A percentile compares a stretch with the other conserved stretches of the same genome.
Evolutionary conservation across 495 filamentous ascomycete species (phyloP).

Genomic region (Penicillium mononematosum): DNA sequence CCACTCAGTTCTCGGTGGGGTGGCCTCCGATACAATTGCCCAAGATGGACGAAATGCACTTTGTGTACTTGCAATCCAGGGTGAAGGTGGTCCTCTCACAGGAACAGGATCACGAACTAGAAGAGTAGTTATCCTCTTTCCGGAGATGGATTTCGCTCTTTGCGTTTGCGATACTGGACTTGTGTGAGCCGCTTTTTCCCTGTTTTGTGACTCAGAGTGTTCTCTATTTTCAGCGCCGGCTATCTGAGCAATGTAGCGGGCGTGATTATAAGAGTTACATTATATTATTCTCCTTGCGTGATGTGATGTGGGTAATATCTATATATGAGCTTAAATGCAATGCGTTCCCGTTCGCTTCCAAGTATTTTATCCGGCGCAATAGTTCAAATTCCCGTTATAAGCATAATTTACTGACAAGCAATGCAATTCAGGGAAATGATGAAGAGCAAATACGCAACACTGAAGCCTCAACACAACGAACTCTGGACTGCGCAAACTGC

Average conservation of each 20-base stretch:
- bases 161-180: conserved; percentile 36
- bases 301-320: neutral
- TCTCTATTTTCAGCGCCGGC: conserved; percentile 33
- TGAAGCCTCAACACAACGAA: conserved; percentile 14
- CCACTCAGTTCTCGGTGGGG: conserved; percentile 54
- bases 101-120: conserved; percentile 14
- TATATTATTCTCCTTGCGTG: neutral
- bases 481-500: conserved; percentile 44
- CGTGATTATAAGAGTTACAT: conserved; percentile 59
- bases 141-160: conserved; percentile 50
- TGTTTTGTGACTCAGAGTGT: conserved; percentile 17
- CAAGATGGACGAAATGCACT: conserved; percentile 54
- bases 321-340: conserved; percentile 8
- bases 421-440: conserved; percentile 21
- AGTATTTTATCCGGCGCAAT: neutral
- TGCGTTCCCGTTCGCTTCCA: neutral
- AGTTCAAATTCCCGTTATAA: neutral
- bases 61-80: conserved; percentile 20
- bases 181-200: conserved; percentile 15
- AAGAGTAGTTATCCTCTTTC: conserved; percentile 38
- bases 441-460: conserved; percentile 13
- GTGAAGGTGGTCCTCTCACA: conserved; percentile 14
- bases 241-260: conserved; percentile 48
- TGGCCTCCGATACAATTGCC: conserved; percentile 92
- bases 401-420: conserved; percentile 19